Evolutionary conservation across 2,329 filamentous ascomycete genomes (phyloP).

Genomic region (Dothideomycetes sp.): DNA sequence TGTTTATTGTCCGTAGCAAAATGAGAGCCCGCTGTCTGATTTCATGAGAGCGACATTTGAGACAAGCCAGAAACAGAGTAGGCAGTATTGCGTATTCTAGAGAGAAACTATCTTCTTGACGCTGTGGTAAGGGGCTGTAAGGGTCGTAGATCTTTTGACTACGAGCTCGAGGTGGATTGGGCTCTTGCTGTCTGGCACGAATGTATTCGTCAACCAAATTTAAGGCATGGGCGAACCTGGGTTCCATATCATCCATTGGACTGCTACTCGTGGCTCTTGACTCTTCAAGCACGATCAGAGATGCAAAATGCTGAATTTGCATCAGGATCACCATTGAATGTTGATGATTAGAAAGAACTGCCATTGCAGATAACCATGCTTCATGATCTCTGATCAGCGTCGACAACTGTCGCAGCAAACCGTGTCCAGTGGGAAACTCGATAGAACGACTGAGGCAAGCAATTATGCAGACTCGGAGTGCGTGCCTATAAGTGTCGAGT

Average conservation of each 20-base stretch:
- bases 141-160: neutral
- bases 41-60: neutral
- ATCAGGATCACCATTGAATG: neutral
- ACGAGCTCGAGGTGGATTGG: neutral
- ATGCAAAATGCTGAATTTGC: constrained; percentile 7
- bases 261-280: neutral
- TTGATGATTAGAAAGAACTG: neutral
- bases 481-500: neutral
- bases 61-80: neutral
- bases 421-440: neutral
- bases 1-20: neutral
- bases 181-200: too few species aligned
- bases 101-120: neutral
- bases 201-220: neutral
- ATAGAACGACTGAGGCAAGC: constrained; percentile 1
- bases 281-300: neutral
- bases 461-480: neutral
- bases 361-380: neutral
- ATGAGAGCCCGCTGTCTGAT: neutral
- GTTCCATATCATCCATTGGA: neutral
- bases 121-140: constrained; percentile 1
- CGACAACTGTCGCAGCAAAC: neutral
- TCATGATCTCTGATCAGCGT: neutral
- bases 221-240: neutral
- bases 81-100: neutral